phyloP scores from a whole-genome alignment of 805 yeast species.

The Nematodospora valgi region DNA sequence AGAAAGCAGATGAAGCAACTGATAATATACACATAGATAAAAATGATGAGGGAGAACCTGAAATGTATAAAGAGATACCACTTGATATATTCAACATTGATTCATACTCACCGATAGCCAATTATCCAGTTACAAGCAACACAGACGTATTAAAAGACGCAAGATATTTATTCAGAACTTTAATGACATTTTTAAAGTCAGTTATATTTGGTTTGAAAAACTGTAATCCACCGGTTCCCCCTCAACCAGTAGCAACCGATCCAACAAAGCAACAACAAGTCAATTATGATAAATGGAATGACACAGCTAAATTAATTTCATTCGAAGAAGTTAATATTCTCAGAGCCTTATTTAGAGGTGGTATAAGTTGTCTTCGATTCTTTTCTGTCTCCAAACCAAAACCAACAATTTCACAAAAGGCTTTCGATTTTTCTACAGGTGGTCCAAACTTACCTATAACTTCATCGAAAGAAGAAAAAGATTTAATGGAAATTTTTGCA shows the following conservation, averaged over 20 bases:
- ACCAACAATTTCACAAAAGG: slow-evolving; percentile 26
- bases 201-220: slow-evolving; percentile 84
- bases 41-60: slow-evolving; percentile 5
- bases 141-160: slow-evolving; percentile 83
- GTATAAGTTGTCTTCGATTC: slow-evolving; percentile 73
- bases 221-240: slow-evolving; percentile 74
- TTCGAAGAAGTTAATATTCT: slow-evolving; percentile 80
- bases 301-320: slow-evolving; percentile 77
- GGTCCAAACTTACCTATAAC: slow-evolving; percentile 84
- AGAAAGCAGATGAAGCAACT: slow-evolving; percentile 1
- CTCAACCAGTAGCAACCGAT: slow-evolving; percentile 38
- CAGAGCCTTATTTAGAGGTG: slow-evolving; percentile 76
- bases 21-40: slow-evolving; percentile 3
- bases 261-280: slow-evolving; percentile 42
- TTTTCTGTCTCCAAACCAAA: slow-evolving; percentile 60
- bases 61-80: slow-evolving; percentile 1
- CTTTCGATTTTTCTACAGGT: slow-evolving; percentile 60
- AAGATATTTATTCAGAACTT: slow-evolving; percentile 77
- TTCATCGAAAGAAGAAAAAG: slow-evolving; percentile 90
- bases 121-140: slow-evolving; percentile 45
- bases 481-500: slow-evolving; percentile 92
- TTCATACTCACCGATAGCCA: slow-evolving; percentile 53
- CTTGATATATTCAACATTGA: slow-evolving; percentile 35
- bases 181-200: slow-evolving; percentile 86
- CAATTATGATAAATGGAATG: slow-evolving; percentile 66